Base-by-base conservation (phyloP, 192 early-diverging fungal genomes). In the Linnemannia schmuckeri region DNA sequence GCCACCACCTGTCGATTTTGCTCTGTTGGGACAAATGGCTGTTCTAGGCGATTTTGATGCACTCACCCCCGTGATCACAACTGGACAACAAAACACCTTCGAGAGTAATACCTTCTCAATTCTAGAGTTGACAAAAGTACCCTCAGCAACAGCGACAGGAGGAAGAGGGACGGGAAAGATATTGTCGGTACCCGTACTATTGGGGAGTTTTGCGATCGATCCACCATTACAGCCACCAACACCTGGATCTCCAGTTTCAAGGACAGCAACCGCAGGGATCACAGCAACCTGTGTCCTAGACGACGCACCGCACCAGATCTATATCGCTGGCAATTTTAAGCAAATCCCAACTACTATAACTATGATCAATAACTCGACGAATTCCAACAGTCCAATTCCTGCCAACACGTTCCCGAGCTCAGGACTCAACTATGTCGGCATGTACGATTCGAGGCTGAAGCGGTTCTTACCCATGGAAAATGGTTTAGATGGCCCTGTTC, bases 401-500 rank as follows among this genome's bases (percentile, higher is more conserved):
- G 20, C n/a, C 33, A 33, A 33, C 46, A 57, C 1, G 20, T 7
- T n/a, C 74, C 24, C 66, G 15, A 78, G 27, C 35, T 76, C 61
- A 42, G 82, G 82, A 24, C 70, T 86, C 57, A 86, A 86, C 35
- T 86, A 86, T 49, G 74, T 86, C 22, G 84, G 84, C 6, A 40
- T 86, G 42, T 86, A 86, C 30, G 84, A 86, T 79, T 81, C 84
- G 0, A 74, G 74, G 27, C 71, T 81, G 13, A 86, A 81, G 20
- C 78, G 75, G 8, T 81, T 86, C 46, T 41, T 86, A 12, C 49
- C 78, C 24, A 75, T 86, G 75, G 75, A 57, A 0, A 76, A 81
- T 42, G 89, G 89, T 15, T 74, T 90, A 8, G 86, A 90, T 74
- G 86, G 86, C 0, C 75, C 89, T 42, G 86, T 90, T n/a, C 72